phyloP scores from a whole-genome alignment of 148 eudicot genomes.

The Drosera capensis region DNA sequence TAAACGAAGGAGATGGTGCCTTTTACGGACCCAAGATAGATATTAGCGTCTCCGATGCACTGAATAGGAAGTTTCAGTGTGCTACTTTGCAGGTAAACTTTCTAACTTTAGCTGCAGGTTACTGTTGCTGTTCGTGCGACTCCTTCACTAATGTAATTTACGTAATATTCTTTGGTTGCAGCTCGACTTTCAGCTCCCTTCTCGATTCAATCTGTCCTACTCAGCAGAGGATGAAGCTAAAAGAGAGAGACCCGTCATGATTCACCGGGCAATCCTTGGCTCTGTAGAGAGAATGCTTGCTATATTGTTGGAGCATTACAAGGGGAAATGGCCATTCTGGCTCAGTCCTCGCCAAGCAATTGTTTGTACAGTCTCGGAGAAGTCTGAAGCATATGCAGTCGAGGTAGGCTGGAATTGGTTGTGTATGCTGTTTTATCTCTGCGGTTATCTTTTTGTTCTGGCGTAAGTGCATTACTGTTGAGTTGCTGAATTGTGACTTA shows the following conservation, averaged over 20 bases:
- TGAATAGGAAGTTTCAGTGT: conserved; percentile 95
- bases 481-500: too few species aligned
- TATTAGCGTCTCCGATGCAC: conserved; percentile 91
- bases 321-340: conserved; percentile 99
- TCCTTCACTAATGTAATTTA: background rate
- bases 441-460: too few species aligned
- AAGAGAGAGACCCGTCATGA: conserved; percentile 92
- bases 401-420: conserved; percentile 36
- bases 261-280: conserved; percentile 92
- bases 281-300: conserved; percentile 99
- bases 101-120: too few species aligned
- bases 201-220: conserved; percentile 72
- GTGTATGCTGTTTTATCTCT: too few species aligned
- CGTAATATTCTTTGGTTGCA: conserved; percentile 16
- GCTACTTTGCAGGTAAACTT: conserved; percentile 99
- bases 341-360: conserved; percentile 92
- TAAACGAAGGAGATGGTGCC: conserved; percentile 97
- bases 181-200: conserved; percentile 95
- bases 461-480: too few species aligned
- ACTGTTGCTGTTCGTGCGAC: conserved; percentile 3
- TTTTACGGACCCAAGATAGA: conserved; percentile 99
- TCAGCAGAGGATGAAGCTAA: conserved; percentile 95
- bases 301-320: conserved; percentile 89
- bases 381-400: conserved; percentile 60
- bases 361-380: conserved; percentile 84